Base-by-base conservation (phyloP, 129 eudicot species). In the Chrysanthemum seticuspe region DNA sequence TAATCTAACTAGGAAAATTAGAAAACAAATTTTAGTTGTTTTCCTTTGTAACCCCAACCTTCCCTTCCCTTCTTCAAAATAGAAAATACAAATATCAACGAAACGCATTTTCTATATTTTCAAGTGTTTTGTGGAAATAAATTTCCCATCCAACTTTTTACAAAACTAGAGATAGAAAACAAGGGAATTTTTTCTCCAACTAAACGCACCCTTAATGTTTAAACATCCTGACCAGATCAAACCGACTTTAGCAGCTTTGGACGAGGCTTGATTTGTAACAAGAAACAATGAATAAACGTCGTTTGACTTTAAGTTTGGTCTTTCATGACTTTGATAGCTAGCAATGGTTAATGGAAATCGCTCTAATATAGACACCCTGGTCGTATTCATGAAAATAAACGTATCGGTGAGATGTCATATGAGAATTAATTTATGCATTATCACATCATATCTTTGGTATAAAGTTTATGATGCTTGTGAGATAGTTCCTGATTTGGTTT, bases 401-500 rank as follows among this genome's bases (percentile, higher is more conserved):
- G 8, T 65, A 65, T 8, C 14, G 12, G 9, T 57, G 62, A 56
- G 21, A 9, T 31, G 16, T 27, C 47, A 40, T 7, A 7, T 1
- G 2, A 0, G 47, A 36, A 65, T 10, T 18, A 14, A 18, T 51
- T 18, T 12, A 16, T 64, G 23, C 64, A 51, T 51, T 68, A 27
- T 58, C 23, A 74, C 13, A 12, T 51, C 2, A 49, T 13, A 19
- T 18, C 40, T 36, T 65, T 53, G 23, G 72, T 18, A 19, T 18
- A 63, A 16, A 70, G 19, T 31, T n/a, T 49, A 49, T 4, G 52
- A 49, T 18, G 63, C n/a, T n/a, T 64, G 6, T 6, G 44, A 44
- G 58, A 44, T 67, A 7, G 16, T 63, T 51, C 44, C 11, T 12
- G 53, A 53, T 63, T 62, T 23, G 79, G 57, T 19, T 40, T 25